A percentile compares a stretch with the other conserved stretches of the same genome.
Conservation (phyloP, 495 filamentous ascomycete species). For the Terfezia boudieri region DNA sequence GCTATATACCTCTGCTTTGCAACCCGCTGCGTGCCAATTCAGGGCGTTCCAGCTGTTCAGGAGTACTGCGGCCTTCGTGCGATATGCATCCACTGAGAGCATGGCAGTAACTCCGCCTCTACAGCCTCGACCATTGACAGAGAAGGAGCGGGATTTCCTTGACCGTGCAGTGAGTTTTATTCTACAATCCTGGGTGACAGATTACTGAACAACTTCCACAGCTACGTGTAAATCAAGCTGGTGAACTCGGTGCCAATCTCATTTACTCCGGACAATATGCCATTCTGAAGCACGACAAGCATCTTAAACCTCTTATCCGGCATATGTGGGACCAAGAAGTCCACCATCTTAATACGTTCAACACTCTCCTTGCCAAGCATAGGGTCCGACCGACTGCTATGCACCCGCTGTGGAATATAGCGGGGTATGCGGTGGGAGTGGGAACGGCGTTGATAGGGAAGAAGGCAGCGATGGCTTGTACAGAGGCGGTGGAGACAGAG, state of each 20-base stretch:
- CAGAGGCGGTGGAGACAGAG: constrained; percentile 94
- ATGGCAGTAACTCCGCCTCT: no score
- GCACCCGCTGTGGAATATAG: constrained; percentile 74
- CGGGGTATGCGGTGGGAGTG: constrained; percentile 73
- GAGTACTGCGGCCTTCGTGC: no score
- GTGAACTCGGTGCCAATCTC: constrained; percentile 65
- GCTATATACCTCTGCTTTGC: no score
- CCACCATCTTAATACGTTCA: constrained; percentile 67
- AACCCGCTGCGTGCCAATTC: no score
- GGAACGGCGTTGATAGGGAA: constrained; percentile 70
- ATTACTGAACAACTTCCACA: constrained; percentile 7
- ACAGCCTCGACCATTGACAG: constrained; percentile 29
- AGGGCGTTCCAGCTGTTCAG: no score
- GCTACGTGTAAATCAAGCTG: constrained; percentile 75
- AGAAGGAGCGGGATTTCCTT: constrained; percentile 50
- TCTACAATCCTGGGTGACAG: constrained; percentile 1
- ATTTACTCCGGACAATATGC: constrained; percentile 66
- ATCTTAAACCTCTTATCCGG: constrained; percentile 70
- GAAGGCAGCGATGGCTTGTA: constrained; percentile 96
- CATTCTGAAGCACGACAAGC: constrained; percentile 52
- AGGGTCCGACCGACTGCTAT: constrained; percentile 83
- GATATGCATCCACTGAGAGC: no score
- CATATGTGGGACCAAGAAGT: constrained; percentile 98
- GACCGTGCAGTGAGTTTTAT: constrained; percentile 39
- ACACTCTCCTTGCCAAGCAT: constrained; percentile 59